A percentile compares a stretch with the other conserved stretches of the same genome.
These are phyloP conservation scores for Primulina huaijiensis DNA, from an alignment of 257 asterid genomes.

Conservation along the genomic window DNA sequence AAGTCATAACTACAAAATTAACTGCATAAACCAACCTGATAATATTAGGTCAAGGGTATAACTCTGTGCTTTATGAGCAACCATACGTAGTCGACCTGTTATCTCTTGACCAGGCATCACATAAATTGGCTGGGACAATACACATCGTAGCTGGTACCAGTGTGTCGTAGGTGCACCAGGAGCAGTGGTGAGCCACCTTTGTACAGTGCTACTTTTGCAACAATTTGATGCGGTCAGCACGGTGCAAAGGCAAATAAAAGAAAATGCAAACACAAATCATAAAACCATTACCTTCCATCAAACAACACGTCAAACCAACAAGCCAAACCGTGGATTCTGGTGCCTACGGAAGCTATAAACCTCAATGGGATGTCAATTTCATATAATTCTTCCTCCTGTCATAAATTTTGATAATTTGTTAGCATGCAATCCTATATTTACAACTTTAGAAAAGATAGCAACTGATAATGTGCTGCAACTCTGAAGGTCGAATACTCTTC, in stretches of 20 bases:
- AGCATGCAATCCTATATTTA: not conserved
- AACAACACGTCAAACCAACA: conserved; percentile 98
- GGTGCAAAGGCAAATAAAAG: not conserved
- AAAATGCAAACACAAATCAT: conserved; percentile 5
- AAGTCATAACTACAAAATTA: not conserved
- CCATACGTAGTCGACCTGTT: conserved; percentile 82
- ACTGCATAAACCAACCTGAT: conserved; percentile 49
- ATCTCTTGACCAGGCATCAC: conserved; percentile 99
- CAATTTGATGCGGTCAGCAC: conserved; percentile 20
- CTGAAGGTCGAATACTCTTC: conserved; percentile 10
- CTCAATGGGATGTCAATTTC: conserved; percentile 85
- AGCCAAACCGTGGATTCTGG: conserved; percentile 95
- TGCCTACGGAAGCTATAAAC: conserved; percentile 66
- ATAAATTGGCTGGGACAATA: conserved; percentile 84
- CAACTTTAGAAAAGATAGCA: conserved; percentile 7
- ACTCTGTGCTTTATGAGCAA: conserved; percentile 96
- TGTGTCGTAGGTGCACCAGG: conserved; percentile 98
- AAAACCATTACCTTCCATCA: conserved; percentile 70
- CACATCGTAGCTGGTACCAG: conserved; percentile 99
- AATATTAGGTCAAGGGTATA: conserved; percentile 79
- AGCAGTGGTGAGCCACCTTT: conserved; percentile 94
- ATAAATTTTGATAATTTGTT: not conserved
- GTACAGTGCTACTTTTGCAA: conserved; percentile 61
- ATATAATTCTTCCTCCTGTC: conserved; percentile 92
- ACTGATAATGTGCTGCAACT: not conserved